These are phyloP conservation scores for Artomyces pyxidatus DNA, from an alignment of 768 basidiomycete genomes.

Conservation along the genomic window DNA sequence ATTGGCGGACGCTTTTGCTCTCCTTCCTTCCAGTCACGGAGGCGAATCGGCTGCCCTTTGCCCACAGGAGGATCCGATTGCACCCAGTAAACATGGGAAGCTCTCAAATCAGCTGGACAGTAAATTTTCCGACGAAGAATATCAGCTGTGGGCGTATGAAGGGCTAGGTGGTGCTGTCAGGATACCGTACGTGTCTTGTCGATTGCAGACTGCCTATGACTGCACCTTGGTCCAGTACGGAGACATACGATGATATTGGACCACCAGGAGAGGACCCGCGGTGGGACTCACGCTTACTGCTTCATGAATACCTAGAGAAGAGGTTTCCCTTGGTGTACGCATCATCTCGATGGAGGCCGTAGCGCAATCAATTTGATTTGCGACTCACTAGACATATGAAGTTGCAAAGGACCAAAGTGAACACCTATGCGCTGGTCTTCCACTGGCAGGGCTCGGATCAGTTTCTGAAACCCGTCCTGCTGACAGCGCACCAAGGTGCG, in stretches of 20 bases:
- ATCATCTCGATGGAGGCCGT: too few relatives aligned
- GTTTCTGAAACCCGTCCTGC: slow-evolving; percentile 58
- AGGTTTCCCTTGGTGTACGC: slow-evolving; percentile 33
- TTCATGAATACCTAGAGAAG: slow-evolving; percentile 29
- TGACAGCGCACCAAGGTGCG: slow-evolving; percentile 63
- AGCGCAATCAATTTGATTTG: too few relatives aligned
- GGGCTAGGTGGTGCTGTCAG: slow-evolving; percentile 29
- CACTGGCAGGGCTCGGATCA: slow-evolving; percentile 61
- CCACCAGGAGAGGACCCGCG: slow-evolving; percentile 22
- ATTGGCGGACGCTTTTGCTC: too few relatives aligned
- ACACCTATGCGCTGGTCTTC: slow-evolving; percentile 69
- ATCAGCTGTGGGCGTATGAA: slow-evolving; percentile 24
- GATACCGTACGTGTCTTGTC: slow-evolving; percentile 20
- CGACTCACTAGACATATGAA: slow-evolving; percentile 59
- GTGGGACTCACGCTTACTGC: slow-evolving; percentile 27
- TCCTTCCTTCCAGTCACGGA: too few relatives aligned
- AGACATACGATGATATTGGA: slow-evolving; percentile 22
- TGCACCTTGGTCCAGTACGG: slow-evolving; percentile 15
- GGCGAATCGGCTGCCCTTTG: too few relatives aligned
- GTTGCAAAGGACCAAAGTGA: slow-evolving; percentile 59
- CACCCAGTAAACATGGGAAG: too few relatives aligned
- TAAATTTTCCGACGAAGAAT: too few relatives aligned
- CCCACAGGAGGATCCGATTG: too few relatives aligned
- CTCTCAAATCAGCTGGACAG: too few relatives aligned
- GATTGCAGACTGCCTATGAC: not conserved